Percentiles rank a stretch among this genome's conserved stretches.
Evolutionary conservation across 2,329 filamentous ascomycete genomes (phyloP).

Genomic region (Corinectria fuckeliana): DNA sequence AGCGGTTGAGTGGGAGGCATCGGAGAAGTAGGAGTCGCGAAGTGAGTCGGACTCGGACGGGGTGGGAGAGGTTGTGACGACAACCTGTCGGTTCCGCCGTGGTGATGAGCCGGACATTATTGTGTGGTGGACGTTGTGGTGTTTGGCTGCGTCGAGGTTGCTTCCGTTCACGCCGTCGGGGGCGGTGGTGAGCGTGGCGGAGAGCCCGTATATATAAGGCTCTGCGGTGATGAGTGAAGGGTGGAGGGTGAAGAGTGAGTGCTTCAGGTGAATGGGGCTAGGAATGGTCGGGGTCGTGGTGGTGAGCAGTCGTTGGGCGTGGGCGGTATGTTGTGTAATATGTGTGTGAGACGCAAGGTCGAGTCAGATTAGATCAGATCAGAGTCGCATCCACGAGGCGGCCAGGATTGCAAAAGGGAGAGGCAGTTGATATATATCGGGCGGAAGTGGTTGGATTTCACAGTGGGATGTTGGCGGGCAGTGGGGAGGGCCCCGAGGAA

Average conservation of each 20-base stretch:
- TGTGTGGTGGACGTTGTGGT: constrained; percentile 10
- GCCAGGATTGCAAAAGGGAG: constrained; percentile 18
- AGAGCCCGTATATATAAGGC: not conserved
- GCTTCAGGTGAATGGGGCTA: constrained; percentile 1
- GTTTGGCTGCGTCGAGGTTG: constrained; percentile 6
- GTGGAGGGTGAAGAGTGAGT: constrained; percentile 5
- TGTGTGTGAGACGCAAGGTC: not conserved
- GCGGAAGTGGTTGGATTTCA: constrained; percentile 30
- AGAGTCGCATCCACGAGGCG: constrained; percentile 20
- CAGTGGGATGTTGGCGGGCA: constrained; percentile 30
- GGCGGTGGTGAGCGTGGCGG: constrained; percentile 13
- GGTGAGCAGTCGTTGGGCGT: constrained; percentile 11
- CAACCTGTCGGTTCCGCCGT: constrained; percentile 35
- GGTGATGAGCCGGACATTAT: constrained; percentile 31
- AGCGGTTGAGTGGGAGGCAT: constrained; percentile 38
- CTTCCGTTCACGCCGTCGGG: constrained; percentile 3
- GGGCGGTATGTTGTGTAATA: constrained; percentile 12
- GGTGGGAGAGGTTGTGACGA: constrained; percentile 34
- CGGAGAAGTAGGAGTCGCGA: constrained; percentile 38
- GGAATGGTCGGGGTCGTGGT: constrained; percentile 1
- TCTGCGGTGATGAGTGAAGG: not conserved
- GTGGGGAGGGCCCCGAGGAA: constrained; percentile 29
- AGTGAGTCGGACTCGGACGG: constrained; percentile 36
- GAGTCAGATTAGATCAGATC: constrained; percentile 18
- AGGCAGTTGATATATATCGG: constrained; percentile 34